Base-by-base conservation (phyloP, 495 filamentous ascomycete species). In the Stereocaulon alpinum region DNA sequence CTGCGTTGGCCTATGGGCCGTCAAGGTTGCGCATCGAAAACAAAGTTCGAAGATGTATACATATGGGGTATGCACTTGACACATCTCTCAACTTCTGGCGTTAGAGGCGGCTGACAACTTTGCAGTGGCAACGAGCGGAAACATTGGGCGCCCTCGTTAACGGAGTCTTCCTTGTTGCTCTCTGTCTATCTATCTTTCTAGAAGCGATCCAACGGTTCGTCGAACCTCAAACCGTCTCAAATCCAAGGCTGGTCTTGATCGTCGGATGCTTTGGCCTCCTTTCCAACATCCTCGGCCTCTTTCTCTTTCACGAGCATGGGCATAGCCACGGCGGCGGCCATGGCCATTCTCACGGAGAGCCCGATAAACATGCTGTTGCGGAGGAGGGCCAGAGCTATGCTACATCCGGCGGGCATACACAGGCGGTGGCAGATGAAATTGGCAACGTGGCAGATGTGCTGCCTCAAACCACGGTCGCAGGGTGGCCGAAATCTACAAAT, bases 91-190 rank as follows among this genome's bases (percentile, higher is more conserved):
- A 37, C 66, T 63, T 56, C 24, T 52, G 37, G 40, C 43, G 20
- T n/a, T 40, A 7, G 11, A 56, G 48, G 48, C 53, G 55, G 71
- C 55, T 70, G 70, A 43, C 67, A 75, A 1, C 72, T 68, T 56
- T 73, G 30, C 65, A 91, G 79, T 98, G 91, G 89, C 85, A 96
- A 79, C 87, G 94, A 48, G 93, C 93, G n/a, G 93, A 98, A 77
- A 96, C 95, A 18, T 80, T 98, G 9, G 93, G 93, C 68, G 93
- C 93, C 18, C 79, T 96, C 52, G 85, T 96, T 67, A 98, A 98
- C 65, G 93, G 94, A 58, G 91, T 97, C 3, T 98, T 98, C 73
- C 77, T 98, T 47, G 90, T 98, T 65, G 93, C 93, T 0, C 79
- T 98, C 18, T 97, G 94, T 73, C 73, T 97, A 43, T 90, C 92